Evolutionary conservation across 2,329 filamentous ascomycete species (phyloP).

Genomic region (Diaporthe amygdali): DNA sequence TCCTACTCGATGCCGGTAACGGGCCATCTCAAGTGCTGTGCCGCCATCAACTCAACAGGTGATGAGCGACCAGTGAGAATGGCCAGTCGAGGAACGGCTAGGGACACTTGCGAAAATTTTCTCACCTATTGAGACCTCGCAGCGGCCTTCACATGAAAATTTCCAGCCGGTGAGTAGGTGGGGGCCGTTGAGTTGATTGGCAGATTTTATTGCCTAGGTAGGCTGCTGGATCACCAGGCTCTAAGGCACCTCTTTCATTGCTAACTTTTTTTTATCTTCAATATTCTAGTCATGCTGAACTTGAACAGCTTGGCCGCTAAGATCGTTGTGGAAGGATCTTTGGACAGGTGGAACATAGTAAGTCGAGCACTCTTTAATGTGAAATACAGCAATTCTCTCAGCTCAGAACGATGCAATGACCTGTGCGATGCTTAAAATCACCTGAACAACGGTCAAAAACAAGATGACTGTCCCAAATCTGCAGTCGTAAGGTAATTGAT

Average conservation of each 20-base stretch:
- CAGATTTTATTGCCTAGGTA: background rate
- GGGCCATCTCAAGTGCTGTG: background rate
- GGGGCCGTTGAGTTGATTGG: background rate
- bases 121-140: background rate
- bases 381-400: fast-evolving
- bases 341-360: too few species aligned
- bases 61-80: background rate
- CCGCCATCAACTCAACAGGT: background rate
- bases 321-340: background rate
- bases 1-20: background rate
- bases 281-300: background rate
- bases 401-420: background rate
- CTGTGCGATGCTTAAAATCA: background rate
- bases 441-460: background rate
- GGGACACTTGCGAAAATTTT: background rate
- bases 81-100: background rate
- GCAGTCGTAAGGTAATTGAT: background rate
- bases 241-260: background rate
- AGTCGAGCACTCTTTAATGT: too few species aligned
- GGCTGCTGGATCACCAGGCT: background rate
- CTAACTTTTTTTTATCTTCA: background rate
- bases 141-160: background rate
- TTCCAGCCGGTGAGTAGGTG: background rate
- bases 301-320: background rate
- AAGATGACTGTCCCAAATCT: background rate